Evolutionary conservation across 768 basidiomycete genomes (phyloP), one percentile per base, ranked within the genome.

Genomic region (Russula vinacea): DNA sequence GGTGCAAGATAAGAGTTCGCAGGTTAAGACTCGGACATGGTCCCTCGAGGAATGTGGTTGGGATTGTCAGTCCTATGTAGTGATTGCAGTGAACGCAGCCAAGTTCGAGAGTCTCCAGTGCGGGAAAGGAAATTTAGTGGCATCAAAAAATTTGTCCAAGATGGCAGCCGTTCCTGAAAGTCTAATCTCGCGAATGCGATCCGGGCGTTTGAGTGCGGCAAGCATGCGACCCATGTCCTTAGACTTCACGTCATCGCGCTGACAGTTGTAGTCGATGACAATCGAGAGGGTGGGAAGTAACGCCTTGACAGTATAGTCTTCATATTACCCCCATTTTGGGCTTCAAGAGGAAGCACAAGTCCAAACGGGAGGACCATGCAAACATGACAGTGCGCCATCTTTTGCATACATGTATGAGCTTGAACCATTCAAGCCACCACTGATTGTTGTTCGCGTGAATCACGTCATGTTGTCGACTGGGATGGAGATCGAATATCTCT

Each of bases 401-500:
- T 37, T 0, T 35, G 24, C 62, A 63, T 22, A 63, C 56, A 26
- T 45, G 62, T 3, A 37, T 17, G 32, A 63, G 62, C 29, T 22
- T 14, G 19, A 44, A 44, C 44, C 29, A 29, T 29, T 37, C 11
- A 11, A 37, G 35, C n/a, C n/a, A n/a, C n/a, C n/a, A n/a, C n/a
- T n/a, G n/a, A n/a, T n/a, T n/a, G n/a, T n/a, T n/a, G n/a, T n/a
- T n/a, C n/a, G n/a, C n/a, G n/a, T n/a, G n/a, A n/a, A n/a, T n/a
- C n/a, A n/a, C n/a, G n/a, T n/a, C n/a, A n/a, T 11, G 4, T 37
- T 37, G 9, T 37, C 35, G 35, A 37, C 35, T 8, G 9, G 49
- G 37, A 49, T 49, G 24, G 6, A 14, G 24, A n/a, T 44, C 44
- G 9, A 44, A 44, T n/a, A n/a, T 44, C n/a, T 44, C 44, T n/a